Percentiles rank a stretch among this genome's conserved stretches.
Conservation (phyloP, 768 basidiomycete species). For the Austroboletus eburneus region DNA sequence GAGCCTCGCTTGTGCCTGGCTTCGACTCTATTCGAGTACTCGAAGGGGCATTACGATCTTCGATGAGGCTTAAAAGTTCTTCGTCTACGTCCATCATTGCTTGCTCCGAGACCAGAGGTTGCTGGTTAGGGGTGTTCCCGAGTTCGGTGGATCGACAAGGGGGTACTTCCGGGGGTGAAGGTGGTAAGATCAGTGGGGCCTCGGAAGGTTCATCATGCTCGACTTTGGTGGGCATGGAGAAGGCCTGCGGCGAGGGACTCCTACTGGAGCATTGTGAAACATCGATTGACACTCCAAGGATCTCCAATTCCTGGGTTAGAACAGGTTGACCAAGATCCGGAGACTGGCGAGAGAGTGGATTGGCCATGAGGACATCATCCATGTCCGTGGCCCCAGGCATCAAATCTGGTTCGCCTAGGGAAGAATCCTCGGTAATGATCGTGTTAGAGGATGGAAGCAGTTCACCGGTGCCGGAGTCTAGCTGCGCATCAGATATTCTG, state of each 20-base stretch:
- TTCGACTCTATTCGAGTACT: constrained; percentile 1
- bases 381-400: background rate
- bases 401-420: background rate
- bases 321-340: constrained; percentile 2
- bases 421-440: background rate
- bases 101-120: constrained; percentile 10
- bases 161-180: constrained; percentile 3
- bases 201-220: background rate
- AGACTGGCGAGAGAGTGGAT: constrained; percentile 1
- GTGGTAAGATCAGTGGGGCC: background rate
- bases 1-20: constrained; percentile 1
- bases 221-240: constrained; percentile 3
- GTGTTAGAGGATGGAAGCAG: background rate
- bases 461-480: background rate
- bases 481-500: background rate
- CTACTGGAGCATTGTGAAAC: constrained; percentile 4
- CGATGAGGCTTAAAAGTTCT: constrained; percentile 67
- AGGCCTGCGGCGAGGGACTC: constrained; percentile 15
- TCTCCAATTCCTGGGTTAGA: background rate
- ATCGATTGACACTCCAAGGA: background rate
- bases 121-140: constrained; percentile 1
- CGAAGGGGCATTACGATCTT: constrained; percentile 33
- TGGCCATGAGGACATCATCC: background rate
- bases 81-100: constrained; percentile 48
- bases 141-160: constrained; percentile 9